phyloP scores from a whole-genome alignment of 148 eudicot species.

The Cornus kousa region DNA sequence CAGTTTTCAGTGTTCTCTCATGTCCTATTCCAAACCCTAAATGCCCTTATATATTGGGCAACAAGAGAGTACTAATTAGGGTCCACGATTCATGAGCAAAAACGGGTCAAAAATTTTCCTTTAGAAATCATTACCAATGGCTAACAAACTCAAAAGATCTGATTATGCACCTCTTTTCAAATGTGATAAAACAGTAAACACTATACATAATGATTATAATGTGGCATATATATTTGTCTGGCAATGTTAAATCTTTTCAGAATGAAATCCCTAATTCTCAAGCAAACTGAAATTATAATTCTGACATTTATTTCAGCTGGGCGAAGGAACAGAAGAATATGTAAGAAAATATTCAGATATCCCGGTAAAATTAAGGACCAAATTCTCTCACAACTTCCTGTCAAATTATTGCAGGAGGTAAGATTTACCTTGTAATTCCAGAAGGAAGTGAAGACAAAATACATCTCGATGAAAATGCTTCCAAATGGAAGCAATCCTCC shows the following conservation, averaged over 20 bases:
- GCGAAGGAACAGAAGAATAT: too few relatives aligned
- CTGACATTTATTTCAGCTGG: too few relatives aligned
- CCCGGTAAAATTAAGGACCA: background rate
- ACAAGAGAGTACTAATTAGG: too few relatives aligned
- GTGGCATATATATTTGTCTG: too few relatives aligned
- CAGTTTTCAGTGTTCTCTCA: too few relatives aligned
- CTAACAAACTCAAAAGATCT: background rate
- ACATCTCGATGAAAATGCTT: conserved; percentile 68
- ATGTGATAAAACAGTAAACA: background rate
- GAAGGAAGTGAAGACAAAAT: conserved; percentile 57
- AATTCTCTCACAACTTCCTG: background rate
- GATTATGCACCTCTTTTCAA: background rate
- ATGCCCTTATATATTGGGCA: too few relatives aligned
- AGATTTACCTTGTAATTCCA: conserved; percentile 70
- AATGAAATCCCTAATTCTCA: background rate
- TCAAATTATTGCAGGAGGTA: background rate
- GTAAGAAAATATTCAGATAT: too few relatives aligned
- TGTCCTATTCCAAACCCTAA: too few relatives aligned
- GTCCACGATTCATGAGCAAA: too few relatives aligned
- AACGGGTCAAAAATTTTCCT: background rate
- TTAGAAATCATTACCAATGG: background rate
- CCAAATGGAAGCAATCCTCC: conserved; percentile 65
- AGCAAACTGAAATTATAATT: too few relatives aligned
- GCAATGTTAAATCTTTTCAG: too few relatives aligned
- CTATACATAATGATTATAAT: background rate